These are phyloP conservation scores for Ophiocordyceps australis DNA, from an alignment of 2,329 filamentous ascomycete species.

Conservation along the genomic window DNA sequence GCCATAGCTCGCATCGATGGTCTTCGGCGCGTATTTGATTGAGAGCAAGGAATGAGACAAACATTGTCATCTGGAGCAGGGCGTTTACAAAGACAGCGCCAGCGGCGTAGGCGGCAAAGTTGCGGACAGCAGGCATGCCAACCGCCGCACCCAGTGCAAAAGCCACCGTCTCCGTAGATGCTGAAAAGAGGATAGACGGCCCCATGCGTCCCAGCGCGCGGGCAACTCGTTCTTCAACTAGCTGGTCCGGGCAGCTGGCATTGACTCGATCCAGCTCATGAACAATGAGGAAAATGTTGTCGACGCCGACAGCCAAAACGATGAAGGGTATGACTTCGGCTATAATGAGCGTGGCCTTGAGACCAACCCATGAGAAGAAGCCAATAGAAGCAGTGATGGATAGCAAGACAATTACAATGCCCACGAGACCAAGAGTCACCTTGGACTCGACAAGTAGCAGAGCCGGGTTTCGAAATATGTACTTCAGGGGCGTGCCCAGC, in stretches of 20 bases:
- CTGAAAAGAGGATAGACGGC: slow-evolving; percentile 87
- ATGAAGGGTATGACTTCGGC: slow-evolving; percentile 97
- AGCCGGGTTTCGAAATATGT: slow-evolving; percentile 65
- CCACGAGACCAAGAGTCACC: slow-evolving; percentile 84
- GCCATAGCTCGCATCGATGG: slow-evolving; percentile 78
- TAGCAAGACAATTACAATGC: slow-evolving; percentile 92
- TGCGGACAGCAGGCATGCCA: slow-evolving; percentile 93
- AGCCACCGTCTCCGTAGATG: slow-evolving; percentile 83
- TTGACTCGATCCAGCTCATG: slow-evolving; percentile 97
- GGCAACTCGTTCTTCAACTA: slow-evolving; percentile 71
- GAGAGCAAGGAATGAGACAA: slow-evolving; percentile 74
- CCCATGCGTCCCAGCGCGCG: slow-evolving; percentile 90
- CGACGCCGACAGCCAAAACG: slow-evolving; percentile 87
- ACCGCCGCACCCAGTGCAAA: slow-evolving; percentile 88
- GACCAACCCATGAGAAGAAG: slow-evolving; percentile 75
- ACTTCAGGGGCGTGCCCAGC: slow-evolving; percentile 66
- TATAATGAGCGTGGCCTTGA: slow-evolving; percentile 94
- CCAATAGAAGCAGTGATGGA: slow-evolving; percentile 92
- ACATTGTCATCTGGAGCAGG: slow-evolving; percentile 92
- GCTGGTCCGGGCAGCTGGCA: slow-evolving; percentile 72
- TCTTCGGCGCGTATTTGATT: slow-evolving; percentile 87
- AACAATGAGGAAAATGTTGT: slow-evolving; percentile 97
- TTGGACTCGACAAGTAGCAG: slow-evolving; percentile 87
- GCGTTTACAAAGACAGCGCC: slow-evolving; percentile 96
- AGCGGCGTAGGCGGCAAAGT: slow-evolving; percentile 92